These are phyloP conservation scores for Chlamydomonas sphaeroides DNA, from an alignment of 139 green algal species.

Conservation along the genomic window DNA sequence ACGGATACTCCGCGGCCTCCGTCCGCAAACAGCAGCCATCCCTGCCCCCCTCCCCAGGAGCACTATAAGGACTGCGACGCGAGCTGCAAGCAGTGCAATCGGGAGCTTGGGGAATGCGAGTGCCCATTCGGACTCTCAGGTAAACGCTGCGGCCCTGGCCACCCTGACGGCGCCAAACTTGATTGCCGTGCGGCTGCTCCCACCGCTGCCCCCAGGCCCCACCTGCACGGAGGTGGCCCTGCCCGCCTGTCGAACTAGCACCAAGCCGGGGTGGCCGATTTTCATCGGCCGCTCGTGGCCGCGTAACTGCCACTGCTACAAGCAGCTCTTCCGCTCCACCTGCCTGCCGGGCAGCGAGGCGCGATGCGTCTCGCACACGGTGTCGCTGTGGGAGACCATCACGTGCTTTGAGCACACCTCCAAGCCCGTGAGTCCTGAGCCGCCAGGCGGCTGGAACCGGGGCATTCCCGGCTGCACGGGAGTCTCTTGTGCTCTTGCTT, in stretches of 20 bases:
- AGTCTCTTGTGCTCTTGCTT: too few species aligned
- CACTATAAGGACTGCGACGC: neutral
- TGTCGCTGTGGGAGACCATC: neutral
- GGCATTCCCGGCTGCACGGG: too few species aligned
- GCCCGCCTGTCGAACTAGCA: constrained; percentile 18
- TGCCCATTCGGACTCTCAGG: constrained; percentile 18
- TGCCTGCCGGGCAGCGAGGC: neutral
- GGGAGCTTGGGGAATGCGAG: constrained; percentile 26
- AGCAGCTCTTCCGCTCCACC: neutral
- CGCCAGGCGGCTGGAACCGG: too few species aligned
- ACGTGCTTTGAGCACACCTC: constrained; percentile 2
- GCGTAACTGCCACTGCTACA: constrained; percentile 38
- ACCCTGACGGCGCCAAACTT: too few species aligned
- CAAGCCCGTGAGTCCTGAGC: too few species aligned
- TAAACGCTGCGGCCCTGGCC: too few species aligned
- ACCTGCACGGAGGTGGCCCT: neutral
- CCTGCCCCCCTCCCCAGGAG: neutral
- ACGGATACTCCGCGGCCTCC: too few species aligned
- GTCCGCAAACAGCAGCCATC: too few species aligned
- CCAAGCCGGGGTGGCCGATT: neutral
- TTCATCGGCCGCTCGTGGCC: constrained; percentile 9
- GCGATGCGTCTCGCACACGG: constrained; percentile 10
- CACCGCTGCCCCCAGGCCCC: too few species aligned
- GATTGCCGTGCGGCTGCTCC: too few species aligned
- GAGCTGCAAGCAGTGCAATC: constrained; percentile 3